Evolutionary conservation across 345 rosid genomes (phyloP).

Genomic region (Carallia brachiata): DNA sequence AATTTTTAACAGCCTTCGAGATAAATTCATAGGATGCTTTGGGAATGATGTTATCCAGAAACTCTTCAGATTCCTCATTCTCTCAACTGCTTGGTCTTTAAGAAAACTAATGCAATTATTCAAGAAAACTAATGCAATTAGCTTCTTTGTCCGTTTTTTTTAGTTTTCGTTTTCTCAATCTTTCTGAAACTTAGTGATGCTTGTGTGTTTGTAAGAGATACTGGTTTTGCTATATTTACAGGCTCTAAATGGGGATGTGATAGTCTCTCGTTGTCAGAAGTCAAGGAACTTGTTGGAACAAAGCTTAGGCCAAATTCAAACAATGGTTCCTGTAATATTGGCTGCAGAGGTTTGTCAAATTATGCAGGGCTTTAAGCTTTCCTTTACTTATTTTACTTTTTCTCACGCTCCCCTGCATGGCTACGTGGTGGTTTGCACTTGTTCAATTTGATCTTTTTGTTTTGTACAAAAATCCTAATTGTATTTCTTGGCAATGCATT

Average conservation of each 20-base stretch:
- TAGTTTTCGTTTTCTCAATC: background rate
- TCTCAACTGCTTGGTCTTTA: background rate
- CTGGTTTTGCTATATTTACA: constrained; percentile 36
- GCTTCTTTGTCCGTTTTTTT: background rate
- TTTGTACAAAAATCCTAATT: background rate
- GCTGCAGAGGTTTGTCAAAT: constrained; percentile 61
- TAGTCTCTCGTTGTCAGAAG: constrained; percentile 48
- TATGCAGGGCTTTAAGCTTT: background rate
- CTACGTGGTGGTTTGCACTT: background rate
- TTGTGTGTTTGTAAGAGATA: background rate
- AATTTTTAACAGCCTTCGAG: too few relatives aligned
- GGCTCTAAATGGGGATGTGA: constrained; percentile 61
- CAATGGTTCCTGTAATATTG: constrained; percentile 66
- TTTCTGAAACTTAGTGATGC: background rate
- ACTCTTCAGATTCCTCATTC: background rate
- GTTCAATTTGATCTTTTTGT: background rate
- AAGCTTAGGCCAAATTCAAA: constrained; percentile 50
- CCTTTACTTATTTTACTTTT: constrained; percentile 1
- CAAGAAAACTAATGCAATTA: background rate
- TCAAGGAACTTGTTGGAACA: constrained; percentile 51
- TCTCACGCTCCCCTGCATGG: background rate
- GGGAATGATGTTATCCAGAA: background rate
- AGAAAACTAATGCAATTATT: background rate
- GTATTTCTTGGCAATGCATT: background rate
- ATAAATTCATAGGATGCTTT: too few relatives aligned